Base-by-base conservation (phyloP, 768 basidiomycete genomes). In the Naganishia kalamii region DNA sequence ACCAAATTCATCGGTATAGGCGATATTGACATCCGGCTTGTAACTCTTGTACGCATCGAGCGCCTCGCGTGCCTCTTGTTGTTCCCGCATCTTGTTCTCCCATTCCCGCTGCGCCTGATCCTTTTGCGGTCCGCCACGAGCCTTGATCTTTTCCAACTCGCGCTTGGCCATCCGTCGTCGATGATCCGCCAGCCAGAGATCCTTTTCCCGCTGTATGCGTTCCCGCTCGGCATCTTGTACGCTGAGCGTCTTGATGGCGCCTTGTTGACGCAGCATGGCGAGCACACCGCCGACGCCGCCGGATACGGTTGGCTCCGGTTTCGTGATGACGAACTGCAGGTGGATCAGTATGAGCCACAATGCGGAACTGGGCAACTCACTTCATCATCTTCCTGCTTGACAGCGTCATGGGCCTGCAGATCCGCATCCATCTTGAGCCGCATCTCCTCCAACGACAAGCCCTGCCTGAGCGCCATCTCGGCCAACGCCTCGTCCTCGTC, bases 1-100 rank as follows among this genome's bases (percentile, higher is more conserved):
- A 50, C 96, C 96, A 75, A 91, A 90, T 78, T 99, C 94, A 74
- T 99, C 96, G 69, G 93, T 87, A 76, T 99, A 99, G 52, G 89
- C 88, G 73, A 98, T 90, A 69, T 94, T 90, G 72, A 99, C 83
- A 79, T 94, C 93, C 5, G 96, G 96, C 79, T 94, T 97, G 82
- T 99, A 99, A 75, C 86, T 84, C 80, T 88, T 90, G 84, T 88
- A 99, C 54, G 85, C 77, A 35, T 94, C 90, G 65, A 91, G 79
- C 59, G 84, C 84, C 21, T 89, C 85, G 44, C 89, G 84, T 5
- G 91, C 87, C 69, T 97, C 93, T 69, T 91, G 87, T 76, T 92
- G 89, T 72, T 98, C 94, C 25, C 94, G 85, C 66, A 87, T 77
- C 63, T 90, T 85, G 73, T 97, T 97, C 80, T 97, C 92, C 75